A percentile compares a stretch with the other conserved stretches of the same genome.
These are phyloP conservation scores for Entonaema liquescens DNA, from an alignment of 495 filamentous ascomycete species.

Conservation along the genomic window DNA sequence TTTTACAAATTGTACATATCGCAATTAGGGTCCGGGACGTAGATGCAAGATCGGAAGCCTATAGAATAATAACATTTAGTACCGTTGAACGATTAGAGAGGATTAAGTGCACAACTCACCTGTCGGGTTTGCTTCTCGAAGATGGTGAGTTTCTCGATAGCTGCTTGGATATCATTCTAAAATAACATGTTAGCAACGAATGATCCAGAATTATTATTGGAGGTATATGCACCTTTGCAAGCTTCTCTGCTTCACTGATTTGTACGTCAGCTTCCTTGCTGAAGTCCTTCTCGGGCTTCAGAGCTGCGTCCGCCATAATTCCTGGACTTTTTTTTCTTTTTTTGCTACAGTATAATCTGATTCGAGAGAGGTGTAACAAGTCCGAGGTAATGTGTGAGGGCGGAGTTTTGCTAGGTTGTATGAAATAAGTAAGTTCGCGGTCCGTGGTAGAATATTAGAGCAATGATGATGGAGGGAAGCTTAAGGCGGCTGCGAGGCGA, in stretches of 20 bases:
- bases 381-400: neutral
- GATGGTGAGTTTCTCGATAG: constrained; percentile 88
- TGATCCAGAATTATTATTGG: constrained; percentile 4
- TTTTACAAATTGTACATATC: constrained; percentile 93
- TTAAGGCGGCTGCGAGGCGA: constrained; percentile 32
- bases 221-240: constrained; percentile 74
- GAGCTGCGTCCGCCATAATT: constrained; percentile 58
- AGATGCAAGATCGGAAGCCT: constrained; percentile 95
- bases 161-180: constrained; percentile 79
- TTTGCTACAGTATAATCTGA: neutral
- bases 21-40: constrained; percentile 86
- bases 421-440: constrained; percentile 7
- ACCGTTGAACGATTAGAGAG: constrained; percentile 21
- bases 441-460: neutral
- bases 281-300: constrained; percentile 76
- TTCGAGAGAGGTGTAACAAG: neutral
- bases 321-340: neutral
- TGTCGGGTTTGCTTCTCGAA: constrained; percentile 98
- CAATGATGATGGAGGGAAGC: constrained; percentile 18
- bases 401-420: neutral
- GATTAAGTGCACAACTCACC: constrained; percentile 56
- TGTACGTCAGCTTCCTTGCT: constrained; percentile 91
- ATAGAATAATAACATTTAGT: constrained; percentile 20
- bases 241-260: constrained; percentile 85
- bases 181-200: constrained; percentile 19